phyloP scores from a whole-genome alignment of 192 early-diverging fungal species.

The Entomortierella beljakovae region DNA sequence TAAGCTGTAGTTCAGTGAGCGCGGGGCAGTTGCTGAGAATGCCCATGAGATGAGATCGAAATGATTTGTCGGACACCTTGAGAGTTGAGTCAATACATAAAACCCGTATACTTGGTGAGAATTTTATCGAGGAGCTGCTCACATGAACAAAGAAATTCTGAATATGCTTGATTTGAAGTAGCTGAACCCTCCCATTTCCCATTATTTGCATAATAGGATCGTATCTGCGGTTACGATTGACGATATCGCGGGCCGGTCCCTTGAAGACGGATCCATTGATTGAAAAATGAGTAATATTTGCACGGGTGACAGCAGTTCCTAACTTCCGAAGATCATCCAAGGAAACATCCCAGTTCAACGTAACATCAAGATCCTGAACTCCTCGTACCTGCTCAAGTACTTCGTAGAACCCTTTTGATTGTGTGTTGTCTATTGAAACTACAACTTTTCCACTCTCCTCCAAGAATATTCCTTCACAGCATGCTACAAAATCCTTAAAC shows the following conservation, averaged over 20 bases:
- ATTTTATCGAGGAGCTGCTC: background rate
- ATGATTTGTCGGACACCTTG: background rate
- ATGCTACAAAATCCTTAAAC: too few species aligned
- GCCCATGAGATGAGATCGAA: background rate
- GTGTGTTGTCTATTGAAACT: too few species aligned
- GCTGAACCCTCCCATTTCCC: background rate
- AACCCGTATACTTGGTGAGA: background rate
- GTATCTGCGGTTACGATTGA: conserved; percentile 11
- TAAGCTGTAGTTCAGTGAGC: background rate
- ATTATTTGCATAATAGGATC: conserved; percentile 14
- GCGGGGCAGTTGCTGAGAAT: background rate
- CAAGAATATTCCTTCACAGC: too few species aligned
- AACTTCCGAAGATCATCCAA: conserved; percentile 15
- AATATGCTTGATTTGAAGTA: background rate
- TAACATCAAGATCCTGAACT: conserved; percentile 7
- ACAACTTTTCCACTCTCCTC: too few species aligned
- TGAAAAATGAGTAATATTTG: background rate
- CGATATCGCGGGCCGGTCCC: conserved; percentile 2
- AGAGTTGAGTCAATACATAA: background rate
- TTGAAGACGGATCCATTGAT: background rate
- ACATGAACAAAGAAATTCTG: background rate
- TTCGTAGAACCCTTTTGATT: conserved; percentile 5
- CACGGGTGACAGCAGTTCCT: background rate
- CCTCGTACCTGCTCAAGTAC: conserved; percentile 1
- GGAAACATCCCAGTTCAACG: conserved; percentile 1